These are phyloP conservation scores for Boechera divaricarpa DNA, from an alignment of 345 rosid species.

Conservation along the genomic window DNA sequence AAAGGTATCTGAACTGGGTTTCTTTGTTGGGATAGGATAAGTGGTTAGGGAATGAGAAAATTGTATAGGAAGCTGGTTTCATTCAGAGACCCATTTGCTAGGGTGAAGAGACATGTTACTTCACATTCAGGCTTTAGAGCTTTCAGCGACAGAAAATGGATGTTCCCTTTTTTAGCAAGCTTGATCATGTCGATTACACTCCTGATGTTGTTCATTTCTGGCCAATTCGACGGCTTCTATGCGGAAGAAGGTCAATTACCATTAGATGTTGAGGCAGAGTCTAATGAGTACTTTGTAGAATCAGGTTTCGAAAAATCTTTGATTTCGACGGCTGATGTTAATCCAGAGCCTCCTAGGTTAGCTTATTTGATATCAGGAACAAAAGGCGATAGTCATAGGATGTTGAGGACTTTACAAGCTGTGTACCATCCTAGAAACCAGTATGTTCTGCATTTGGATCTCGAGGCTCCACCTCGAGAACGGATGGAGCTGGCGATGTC, in stretches of 20 bases:
- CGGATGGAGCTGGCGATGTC: conserved; percentile 67
- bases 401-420: conserved; percentile 94
- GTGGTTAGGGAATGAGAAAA: conserved; percentile 51
- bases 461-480: conserved; percentile 92
- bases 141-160: conserved; percentile 80
- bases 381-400: conserved; percentile 88
- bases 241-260: conserved; percentile 53
- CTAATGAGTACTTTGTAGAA: conserved; percentile 74
- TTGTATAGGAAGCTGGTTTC: conserved; percentile 52
- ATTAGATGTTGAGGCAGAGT: conserved; percentile 56
- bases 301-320: conserved; percentile 53
- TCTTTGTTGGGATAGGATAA: conserved; percentile 27
- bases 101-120: conserved; percentile 64
- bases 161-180: conserved; percentile 77
- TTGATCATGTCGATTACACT: conserved; percentile 67
- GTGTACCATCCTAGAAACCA: conserved; percentile 97
- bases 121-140: conserved; percentile 61
- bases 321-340: conserved; percentile 27
- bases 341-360: conserved; percentile 66
- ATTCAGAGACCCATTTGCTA: conserved; percentile 46
- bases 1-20: not conserved
- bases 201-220: conserved; percentile 52
- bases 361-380: conserved; percentile 96
- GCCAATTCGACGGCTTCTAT: conserved; percentile 51
- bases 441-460: conserved; percentile 91